Evolutionary conservation across 1,284 basidiomycete genomes (phyloP).

Genomic region (Meira nashicola): DNA sequence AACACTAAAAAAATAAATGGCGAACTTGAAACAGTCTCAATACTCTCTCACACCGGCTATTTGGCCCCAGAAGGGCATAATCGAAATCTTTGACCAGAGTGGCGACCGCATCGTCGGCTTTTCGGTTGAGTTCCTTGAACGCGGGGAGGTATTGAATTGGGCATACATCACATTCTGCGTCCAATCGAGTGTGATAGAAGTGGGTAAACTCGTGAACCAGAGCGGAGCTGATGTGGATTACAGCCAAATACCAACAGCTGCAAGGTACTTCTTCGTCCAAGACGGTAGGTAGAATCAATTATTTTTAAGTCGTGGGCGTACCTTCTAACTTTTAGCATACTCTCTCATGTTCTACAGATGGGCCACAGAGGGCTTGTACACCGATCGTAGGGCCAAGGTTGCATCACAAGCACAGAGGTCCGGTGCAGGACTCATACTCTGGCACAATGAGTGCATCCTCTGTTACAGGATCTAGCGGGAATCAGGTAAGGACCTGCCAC

Average conservation of each 20-base stretch:
- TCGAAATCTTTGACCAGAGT: neutral
- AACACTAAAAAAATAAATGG: too few species aligned
- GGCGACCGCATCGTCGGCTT: neutral
- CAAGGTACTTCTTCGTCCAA: too few species aligned
- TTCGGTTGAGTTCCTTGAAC: neutral
- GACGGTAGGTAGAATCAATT: neutral
- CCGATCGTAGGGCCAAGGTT: slow-evolving; percentile 1
- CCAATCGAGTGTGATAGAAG: neutral
- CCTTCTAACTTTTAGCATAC: neutral
- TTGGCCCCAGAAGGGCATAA: neutral
- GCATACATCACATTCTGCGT: neutral
- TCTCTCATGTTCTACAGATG: neutral
- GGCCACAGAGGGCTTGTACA: neutral
- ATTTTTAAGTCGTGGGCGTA: neutral
- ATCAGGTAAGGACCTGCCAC: neutral
- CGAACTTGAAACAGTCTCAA: too few species aligned
- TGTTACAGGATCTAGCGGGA: neutral
- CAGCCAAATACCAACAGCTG: too few species aligned
- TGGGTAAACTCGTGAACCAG: neutral
- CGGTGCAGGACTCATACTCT: neutral
- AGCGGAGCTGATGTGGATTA: too few species aligned
- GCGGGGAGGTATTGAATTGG: neutral
- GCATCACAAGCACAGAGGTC: neutral
- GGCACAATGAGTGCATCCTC: slow-evolving; percentile 5
- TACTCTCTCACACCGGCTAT: too few species aligned